Evolutionary conservation across 139 green algal genomes (phyloP), one percentile per base, ranked within the genome.

Genomic region (Yamagishiella unicocca): DNA sequence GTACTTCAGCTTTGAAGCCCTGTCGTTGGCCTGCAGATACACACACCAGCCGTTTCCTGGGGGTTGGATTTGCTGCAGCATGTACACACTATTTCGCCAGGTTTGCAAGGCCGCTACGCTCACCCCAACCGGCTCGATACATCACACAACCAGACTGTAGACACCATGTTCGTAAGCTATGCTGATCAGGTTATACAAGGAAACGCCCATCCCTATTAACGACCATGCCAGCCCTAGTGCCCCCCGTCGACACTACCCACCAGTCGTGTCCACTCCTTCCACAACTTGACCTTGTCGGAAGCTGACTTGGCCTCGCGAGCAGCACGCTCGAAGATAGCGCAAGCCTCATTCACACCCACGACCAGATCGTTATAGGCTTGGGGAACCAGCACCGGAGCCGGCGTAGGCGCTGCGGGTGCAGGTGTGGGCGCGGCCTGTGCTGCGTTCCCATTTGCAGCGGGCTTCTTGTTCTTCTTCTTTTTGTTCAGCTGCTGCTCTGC

Each of bases 241-340:
- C n/a, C n/a, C n/a, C 4, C 27, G n/a, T 24, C 61, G 25, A 68
- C 61, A 68, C 22, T 7, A 68, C 68, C 10, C 38, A 90, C 89
- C 89, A 89, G 89, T 1, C 74, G 73, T 0, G 81, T 83, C 89
- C 89, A 92, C 29, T 92, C 89, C 74, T 89, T 90, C 89, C 89
- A 92, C 8, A 92, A 85, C 81, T 92, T 92, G 2, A 90, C 58
- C 33, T 88, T 83, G 61, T 90, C 85, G 0, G 17, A 1, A 12
- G 42, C 17, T 1, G 33, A 31, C 67, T 87, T 87, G 10, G 82
- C 82, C 66, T 87, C 82, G 9, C 82, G 82, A 2, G 82, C 82
- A 33, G 35, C 67, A 3, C 82, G 82, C 67, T 87, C 82, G 25
- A 80, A 81, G 45, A 87, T 81, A n/a, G 82, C 82, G 27, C 50